Base-by-base conservation (phyloP, 1,139 yeast genomes). In the Protomyces pachydermus region DNA sequence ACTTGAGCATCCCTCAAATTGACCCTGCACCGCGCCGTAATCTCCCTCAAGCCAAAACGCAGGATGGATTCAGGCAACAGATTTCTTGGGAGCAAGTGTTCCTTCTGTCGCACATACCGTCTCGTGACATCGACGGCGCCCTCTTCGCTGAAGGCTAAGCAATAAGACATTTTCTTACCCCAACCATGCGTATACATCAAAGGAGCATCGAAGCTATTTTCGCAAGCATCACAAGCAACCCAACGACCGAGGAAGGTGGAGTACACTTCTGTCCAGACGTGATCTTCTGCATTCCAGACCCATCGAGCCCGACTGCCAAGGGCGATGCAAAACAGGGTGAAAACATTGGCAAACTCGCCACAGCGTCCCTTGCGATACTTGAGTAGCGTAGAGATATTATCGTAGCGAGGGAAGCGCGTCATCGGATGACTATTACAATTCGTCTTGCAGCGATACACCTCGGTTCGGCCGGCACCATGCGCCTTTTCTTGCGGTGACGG, bases 291-390 rank as follows among this genome's bases (percentile, higher is more conserved):
- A 73, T 91, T 91, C 95, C 95, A 88, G 1, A 91, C 79, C 72
- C 87, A 91, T 64, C 98, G 76, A 0, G 81, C 79, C 46, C 82
- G 78, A 6, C 84, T 76, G 0, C 87, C 90, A 46, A 91, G 75
- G 0, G 96, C 84, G 51, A 84, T 80, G 66, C 91, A 76, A 2
- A 91, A 75, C 52, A 90, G 77, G 63, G 88, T 80, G 72, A 91
- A 91, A 68, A 95, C 83, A 72, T 88, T 88, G 65, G 91, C 95
- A 96, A 96, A 91, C 74, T 91, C 98, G 1, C 98, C 98, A 75
- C 98, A 91, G 55, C 98, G 78, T 0, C 98, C 98, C 39, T 74
- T 73, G 50, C 90, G 77, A 0, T 87, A 82, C 32, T 80, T 76
- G 42, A 93, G 75, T 66, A 82, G 82, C 0, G 77, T 77, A 34